These are phyloP conservation scores for Lipomyces yamanashiensis DNA, from an alignment of 805 yeast species.

Conservation along the genomic window DNA sequence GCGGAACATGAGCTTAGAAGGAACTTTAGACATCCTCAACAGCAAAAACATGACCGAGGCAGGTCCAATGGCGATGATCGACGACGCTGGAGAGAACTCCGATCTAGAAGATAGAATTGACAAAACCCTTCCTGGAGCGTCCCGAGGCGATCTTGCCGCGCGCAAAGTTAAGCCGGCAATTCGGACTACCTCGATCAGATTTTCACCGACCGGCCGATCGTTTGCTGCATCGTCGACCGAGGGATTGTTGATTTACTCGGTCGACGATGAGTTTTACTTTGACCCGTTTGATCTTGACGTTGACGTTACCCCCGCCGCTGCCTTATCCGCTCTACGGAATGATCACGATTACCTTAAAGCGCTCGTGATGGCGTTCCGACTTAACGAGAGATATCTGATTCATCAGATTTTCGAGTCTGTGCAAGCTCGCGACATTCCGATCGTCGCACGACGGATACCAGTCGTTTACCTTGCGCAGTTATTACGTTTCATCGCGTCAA, in stretches of 20 bases:
- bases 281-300: conserved; percentile 95
- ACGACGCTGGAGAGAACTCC: conserved; percentile 81
- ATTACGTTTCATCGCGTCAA: conserved; percentile 69
- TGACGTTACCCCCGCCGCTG: conserved; percentile 84
- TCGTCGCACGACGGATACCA: conserved; percentile 75
- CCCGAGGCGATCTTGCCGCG: conserved; percentile 77
- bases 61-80: conserved; percentile 81
- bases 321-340: conserved; percentile 62
- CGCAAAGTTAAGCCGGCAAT: conserved; percentile 79
- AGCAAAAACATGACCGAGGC: conserved; percentile 85
- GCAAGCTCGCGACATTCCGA: conserved; percentile 68
- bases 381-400: conserved; percentile 78
- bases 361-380: conserved; percentile 88
- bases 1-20: conserved; percentile 86
- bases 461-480: conserved; percentile 72
- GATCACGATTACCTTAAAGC: conserved; percentile 66
- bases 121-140: conserved; percentile 80
- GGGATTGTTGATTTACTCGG: conserved; percentile 80
- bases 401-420: conserved; percentile 73
- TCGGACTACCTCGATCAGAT: conserved; percentile 75
- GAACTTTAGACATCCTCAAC: conserved; percentile 79
- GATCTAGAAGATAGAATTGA: conserved; percentile 85
- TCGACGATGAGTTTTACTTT: conserved; percentile 73
- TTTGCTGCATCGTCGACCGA: conserved; percentile 97
- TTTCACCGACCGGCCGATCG: conserved; percentile 87